Conservation (phyloP, 306 rosid genomes). For the Malus sylvestris region DNA sequence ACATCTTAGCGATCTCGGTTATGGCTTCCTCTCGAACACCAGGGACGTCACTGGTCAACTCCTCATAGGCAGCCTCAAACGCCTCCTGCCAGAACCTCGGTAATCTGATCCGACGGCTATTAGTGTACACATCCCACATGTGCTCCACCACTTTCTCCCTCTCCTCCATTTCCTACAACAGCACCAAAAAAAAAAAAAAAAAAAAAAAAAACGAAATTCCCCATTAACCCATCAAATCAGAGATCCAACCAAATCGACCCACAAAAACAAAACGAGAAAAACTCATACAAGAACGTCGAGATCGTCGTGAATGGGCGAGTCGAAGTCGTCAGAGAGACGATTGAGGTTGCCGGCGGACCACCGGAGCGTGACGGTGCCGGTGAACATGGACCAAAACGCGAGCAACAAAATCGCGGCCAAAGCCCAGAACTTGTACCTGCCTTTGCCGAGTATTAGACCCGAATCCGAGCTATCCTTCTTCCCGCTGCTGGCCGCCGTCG, state of each 20-base stretch:
- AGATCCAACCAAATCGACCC: slow-evolving; percentile 20
- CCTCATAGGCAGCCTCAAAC: slow-evolving; percentile 92
- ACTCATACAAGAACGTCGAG: slow-evolving; percentile 75
- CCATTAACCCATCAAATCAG: slow-evolving; percentile 1
- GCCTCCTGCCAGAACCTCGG: slow-evolving; percentile 97
- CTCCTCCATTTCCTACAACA: slow-evolving; percentile 90
- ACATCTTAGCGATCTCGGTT: slow-evolving; percentile 88
- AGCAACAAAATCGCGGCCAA: slow-evolving; percentile 82
- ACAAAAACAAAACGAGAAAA: not conserved
- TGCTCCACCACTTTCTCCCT: slow-evolving; percentile 95
- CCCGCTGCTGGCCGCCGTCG: slow-evolving; percentile 25
- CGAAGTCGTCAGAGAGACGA: slow-evolving; percentile 51
- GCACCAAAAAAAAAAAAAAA: not conserved
- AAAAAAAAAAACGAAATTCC: not conserved
- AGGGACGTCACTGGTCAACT: slow-evolving; percentile 64
- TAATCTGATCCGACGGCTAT: slow-evolving; percentile 82
- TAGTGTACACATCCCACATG: slow-evolving; percentile 97
- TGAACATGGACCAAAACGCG: slow-evolving; percentile 97
- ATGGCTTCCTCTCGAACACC: slow-evolving; percentile 78
- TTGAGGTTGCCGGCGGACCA: slow-evolving; percentile 85
- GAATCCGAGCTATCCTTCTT: slow-evolving; percentile 67
- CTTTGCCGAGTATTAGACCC: slow-evolving; percentile 48
- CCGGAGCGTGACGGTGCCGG: slow-evolving; percentile 93
- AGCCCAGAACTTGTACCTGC: slow-evolving; percentile 93
- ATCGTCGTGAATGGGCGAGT: slow-evolving; percentile 66